Evolutionary conservation across 345 rosid genomes (phyloP), one percentile per base, ranked within the genome.

Genomic region (Excoecaria cochinchinensis): DNA sequence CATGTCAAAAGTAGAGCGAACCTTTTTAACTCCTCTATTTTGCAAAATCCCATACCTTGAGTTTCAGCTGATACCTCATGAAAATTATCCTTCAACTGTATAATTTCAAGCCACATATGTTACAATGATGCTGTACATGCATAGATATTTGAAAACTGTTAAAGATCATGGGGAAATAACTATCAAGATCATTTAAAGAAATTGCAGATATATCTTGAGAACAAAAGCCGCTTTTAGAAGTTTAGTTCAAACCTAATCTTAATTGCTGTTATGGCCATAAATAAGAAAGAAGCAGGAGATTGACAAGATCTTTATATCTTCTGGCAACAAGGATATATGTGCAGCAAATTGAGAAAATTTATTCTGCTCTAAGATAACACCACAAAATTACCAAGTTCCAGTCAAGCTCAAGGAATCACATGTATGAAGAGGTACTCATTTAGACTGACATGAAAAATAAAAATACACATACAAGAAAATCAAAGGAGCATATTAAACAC

Each of bases 81-180:
- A 47, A n/a, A 51, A 25, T 76, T 72, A 67, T 74, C 78, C 51
- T 76, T 79, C 44, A 69, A 82, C 88, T 82, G 83, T 47, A 78
- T 10, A 56, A 64, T 46, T 71, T 51, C 56, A 21, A 40, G 38
- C 25, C 48, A 67, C 39, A 57, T 11, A 55, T 19, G 14, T 74
- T 44, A 1, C 9, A 15, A 64, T 39, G 58, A 64, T 58, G 22
- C 55, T 51, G 8, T 44, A 31, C 31, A 31, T 31, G 31, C 31
- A 31, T 31, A 31, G 31, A 14, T 67, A 64, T 42, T 47, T 17
- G 38, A 64, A 31, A 74, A 56, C 48, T 25, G 5, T 47, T 8
- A 48, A n/a, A 46, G 25, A 52, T 36, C 36, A 53, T 51, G 21
- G 13, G 21, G 3, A 71, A 65, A 53, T 53, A 25, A 38, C 70